Percentiles rank a stretch among this genome's conserved stretches.
Evolutionary conservation across 2,329 filamentous ascomycete genomes (phyloP).

Genomic region (Trematosphaeria pertusa): DNA sequence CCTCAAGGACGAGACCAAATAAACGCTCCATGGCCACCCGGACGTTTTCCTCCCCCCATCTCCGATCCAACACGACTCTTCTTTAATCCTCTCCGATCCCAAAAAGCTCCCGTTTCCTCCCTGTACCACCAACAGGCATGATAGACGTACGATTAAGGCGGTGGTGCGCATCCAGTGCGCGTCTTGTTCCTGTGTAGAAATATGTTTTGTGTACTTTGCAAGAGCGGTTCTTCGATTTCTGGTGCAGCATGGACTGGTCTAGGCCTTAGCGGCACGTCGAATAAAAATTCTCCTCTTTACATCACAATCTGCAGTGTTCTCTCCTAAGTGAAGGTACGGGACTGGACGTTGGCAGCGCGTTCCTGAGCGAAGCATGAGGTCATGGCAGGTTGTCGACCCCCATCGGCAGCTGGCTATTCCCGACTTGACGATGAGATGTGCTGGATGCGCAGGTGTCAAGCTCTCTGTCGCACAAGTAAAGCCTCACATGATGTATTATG

Average conservation of each 20-base stretch:
- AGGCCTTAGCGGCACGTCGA: slow-evolving; percentile 45
- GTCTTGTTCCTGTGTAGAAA: slow-evolving; percentile 40
- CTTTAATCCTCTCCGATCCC: slow-evolving; percentile 15
- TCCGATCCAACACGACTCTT: slow-evolving; percentile 6
- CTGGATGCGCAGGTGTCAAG: too few species aligned
- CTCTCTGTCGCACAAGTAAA: too few species aligned
- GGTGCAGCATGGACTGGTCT: slow-evolving; percentile 44
- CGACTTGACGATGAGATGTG: too few species aligned
- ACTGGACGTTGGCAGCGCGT: too few species aligned
- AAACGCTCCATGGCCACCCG: slow-evolving; percentile 53
- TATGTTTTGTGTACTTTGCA: slow-evolving; percentile 44
- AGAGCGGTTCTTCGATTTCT: slow-evolving; percentile 39
- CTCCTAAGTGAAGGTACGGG: too few species aligned
- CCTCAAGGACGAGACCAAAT: slow-evolving; percentile 74
- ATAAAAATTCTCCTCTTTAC: slow-evolving; percentile 45
- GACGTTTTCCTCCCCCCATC: slow-evolving; percentile 19
- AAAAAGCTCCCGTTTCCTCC: slow-evolving; percentile 28
- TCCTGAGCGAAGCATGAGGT: too few species aligned
- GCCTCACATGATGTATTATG: too few species aligned
- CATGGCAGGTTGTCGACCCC: too few species aligned
- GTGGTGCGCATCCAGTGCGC: slow-evolving; percentile 26
- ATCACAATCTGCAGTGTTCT: slow-evolving; percentile 1
- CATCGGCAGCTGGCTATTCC: too few species aligned
- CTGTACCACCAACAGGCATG: slow-evolving; percentile 47
- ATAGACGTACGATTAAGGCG: slow-evolving; percentile 50